phyloP scores from a whole-genome alignment of 2,329 filamentous ascomycete species.

The Plenodomus biglobosus region DNA sequence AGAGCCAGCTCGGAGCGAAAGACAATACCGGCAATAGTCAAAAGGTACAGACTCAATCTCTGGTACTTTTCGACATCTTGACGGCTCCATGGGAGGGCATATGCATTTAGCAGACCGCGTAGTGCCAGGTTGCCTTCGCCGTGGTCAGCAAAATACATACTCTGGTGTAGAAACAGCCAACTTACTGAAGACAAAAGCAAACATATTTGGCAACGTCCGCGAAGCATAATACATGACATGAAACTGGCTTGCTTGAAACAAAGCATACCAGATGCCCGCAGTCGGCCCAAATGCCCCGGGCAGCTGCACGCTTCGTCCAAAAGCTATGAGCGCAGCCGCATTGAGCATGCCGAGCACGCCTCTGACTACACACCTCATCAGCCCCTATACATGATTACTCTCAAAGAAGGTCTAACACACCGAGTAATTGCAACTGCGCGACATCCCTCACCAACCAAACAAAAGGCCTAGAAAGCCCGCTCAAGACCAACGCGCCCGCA shows the following conservation, averaged over 20 bases:
- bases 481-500: slow-evolving; percentile 74
- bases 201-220: slow-evolving; percentile 92
- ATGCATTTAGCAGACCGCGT: slow-evolving; percentile 53
- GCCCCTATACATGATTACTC: background rate
- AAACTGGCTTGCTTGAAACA: slow-evolving; percentile 82
- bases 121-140: slow-evolving; percentile 65
- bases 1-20: slow-evolving; percentile 90
- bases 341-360: slow-evolving; percentile 78
- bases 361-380: slow-evolving; percentile 56
- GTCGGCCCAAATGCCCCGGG: slow-evolving; percentile 63
- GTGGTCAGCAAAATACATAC: background rate
- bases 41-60: slow-evolving; percentile 67
- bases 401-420: slow-evolving; percentile 41
- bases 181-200: slow-evolving; percentile 84
- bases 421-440: slow-evolving; percentile 59
- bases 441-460: slow-evolving; percentile 59
- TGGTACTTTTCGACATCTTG: slow-evolving; percentile 51
- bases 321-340: slow-evolving; percentile 65
- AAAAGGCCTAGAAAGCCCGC: slow-evolving; percentile 70
- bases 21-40: slow-evolving; percentile 78
- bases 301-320: slow-evolving; percentile 63
- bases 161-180: slow-evolving; percentile 18
- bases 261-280: slow-evolving; percentile 75
- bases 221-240: slow-evolving; percentile 92
- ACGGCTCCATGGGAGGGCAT: slow-evolving; percentile 41